phyloP scores from a whole-genome alignment of 1,139 yeast species.

The Debaryomyces nepalensis region DNA sequence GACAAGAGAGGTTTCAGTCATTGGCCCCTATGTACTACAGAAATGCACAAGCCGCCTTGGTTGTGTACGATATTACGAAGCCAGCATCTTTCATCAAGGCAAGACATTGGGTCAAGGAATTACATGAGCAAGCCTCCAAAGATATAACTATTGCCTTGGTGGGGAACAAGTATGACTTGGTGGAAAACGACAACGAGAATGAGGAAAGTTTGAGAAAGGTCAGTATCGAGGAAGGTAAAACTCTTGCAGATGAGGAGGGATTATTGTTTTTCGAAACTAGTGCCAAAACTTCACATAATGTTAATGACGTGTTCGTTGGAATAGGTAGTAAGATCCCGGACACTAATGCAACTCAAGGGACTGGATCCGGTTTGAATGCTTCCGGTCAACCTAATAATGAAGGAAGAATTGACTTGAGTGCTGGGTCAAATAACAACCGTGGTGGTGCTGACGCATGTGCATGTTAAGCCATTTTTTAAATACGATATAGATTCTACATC shows the following conservation, averaged over 20 bases:
- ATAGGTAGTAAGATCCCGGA: constrained; percentile 85
- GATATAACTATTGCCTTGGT: constrained; percentile 91
- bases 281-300: constrained; percentile 89
- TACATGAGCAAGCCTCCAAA: constrained; percentile 92
- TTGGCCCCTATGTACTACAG: constrained; percentile 98
- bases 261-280: constrained; percentile 88
- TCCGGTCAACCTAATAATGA: constrained; percentile 19
- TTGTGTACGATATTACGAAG: constrained; percentile 93
- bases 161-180: constrained; percentile 89
- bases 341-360: constrained; percentile 16
- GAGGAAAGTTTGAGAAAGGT: constrained; percentile 65
- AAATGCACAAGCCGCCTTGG: constrained; percentile 98
- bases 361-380: constrained; percentile 11
- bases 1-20: constrained; percentile 96
- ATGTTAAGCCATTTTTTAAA: constrained; percentile 14
- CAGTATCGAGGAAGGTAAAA: constrained; percentile 84
- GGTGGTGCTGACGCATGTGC: constrained; percentile 19
- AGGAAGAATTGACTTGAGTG: constrained; percentile 33
- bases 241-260: constrained; percentile 71
- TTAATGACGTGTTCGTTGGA: constrained; percentile 76
- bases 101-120: constrained; percentile 98
- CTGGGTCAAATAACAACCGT: constrained; percentile 15
- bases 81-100: constrained; percentile 98
- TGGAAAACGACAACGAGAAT: constrained; percentile 30
- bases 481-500: constrained; percentile 6